Evolutionary conservation across 352 stramenopile genomes (phyloP), one percentile per base, ranked within the genome.

Genomic region (Pythium aristosporum): DNA sequence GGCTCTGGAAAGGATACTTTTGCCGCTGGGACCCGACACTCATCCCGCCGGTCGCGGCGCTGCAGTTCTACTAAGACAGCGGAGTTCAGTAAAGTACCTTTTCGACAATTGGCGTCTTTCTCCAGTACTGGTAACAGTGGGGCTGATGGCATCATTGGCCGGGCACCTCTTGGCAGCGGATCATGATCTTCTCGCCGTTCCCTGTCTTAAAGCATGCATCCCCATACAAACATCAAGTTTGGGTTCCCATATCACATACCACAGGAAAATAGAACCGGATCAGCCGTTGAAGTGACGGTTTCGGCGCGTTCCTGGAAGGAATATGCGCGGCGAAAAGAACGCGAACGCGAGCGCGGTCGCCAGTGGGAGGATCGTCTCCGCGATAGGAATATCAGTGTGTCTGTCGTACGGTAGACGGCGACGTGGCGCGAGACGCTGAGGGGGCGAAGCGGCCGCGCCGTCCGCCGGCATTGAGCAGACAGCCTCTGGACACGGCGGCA

Each of bases 1-100:
- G 86, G 57, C 73, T 94, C 8, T 93, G 84, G 84, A 90, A 91
- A 61, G 73, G 72, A 55, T 94, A 94, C 82, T 94, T 94, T 71
- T 91, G 82, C 36, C 84, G 84, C 36, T 94, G 84, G 77, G 84
- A 93, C 58, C 77, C 82, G n/a, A 92, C 84, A 30, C 71, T 91
- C 44, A 77, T 91, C 39, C 84, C 86, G 57, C 81, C 82, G 0
- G 79, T 91, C 2, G 73, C 80, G 36, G 76, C 79, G 30, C 76
- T 84, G 36, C 82, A 92, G 60, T 92, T 78, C 63, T 92, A 92
- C 61, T 94, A 53, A 28, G 55, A 60, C n/a, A 42, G 37, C 15
- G 37, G 15, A 18, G 37, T 42, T 42, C 37, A 2, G 37, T 42
- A 18, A 18, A 1, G 37, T 42, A 16, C 37, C 10, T 42, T 12